Percentiles rank a stretch among this genome's conserved stretches.
phyloP scores from a whole-genome alignment of 2,329 filamentous ascomycete genomes.

The Fusarium odoratissimum region DNA sequence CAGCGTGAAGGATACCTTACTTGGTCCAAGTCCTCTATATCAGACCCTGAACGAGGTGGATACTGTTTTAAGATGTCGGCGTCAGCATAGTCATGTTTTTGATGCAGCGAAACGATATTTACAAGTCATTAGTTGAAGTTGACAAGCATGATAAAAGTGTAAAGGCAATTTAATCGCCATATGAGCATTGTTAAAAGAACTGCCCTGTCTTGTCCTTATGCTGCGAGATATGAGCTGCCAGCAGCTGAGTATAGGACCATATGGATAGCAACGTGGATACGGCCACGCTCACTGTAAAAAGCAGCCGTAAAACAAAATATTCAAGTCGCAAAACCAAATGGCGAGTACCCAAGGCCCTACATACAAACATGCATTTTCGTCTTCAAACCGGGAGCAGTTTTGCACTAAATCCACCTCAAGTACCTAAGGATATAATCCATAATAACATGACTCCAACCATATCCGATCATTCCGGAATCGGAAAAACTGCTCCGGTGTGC shows the following conservation, averaged over 20 bases:
- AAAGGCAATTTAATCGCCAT: background rate
- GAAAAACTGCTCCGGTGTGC: slow-evolving; percentile 9
- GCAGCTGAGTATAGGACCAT: background rate
- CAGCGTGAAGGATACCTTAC: background rate
- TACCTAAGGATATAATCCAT: slow-evolving; percentile 6
- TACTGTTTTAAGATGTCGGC: background rate
- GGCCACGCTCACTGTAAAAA: background rate
- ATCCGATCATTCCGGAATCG: slow-evolving; percentile 36
- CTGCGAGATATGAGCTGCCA: background rate
- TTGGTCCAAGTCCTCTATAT: background rate
- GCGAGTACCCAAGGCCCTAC: background rate
- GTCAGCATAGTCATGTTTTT: background rate
- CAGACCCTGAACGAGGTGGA: background rate
- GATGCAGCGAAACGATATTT: background rate
- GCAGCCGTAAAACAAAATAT: background rate
- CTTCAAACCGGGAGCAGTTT: background rate
- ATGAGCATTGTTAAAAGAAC: background rate
- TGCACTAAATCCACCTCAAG: accelerated
- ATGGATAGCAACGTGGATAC: background rate
- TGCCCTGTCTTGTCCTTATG: background rate
- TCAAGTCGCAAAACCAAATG: background rate
- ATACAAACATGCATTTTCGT: background rate
- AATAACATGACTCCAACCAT: background rate
- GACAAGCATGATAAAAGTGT: background rate
- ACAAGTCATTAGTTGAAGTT: background rate